A percentile compares a stretch with the other conserved stretches of the same genome.
Evolutionary conservation across 1,284 basidiomycete species (phyloP).

Genomic region (Kwoniella shivajii): DNA sequence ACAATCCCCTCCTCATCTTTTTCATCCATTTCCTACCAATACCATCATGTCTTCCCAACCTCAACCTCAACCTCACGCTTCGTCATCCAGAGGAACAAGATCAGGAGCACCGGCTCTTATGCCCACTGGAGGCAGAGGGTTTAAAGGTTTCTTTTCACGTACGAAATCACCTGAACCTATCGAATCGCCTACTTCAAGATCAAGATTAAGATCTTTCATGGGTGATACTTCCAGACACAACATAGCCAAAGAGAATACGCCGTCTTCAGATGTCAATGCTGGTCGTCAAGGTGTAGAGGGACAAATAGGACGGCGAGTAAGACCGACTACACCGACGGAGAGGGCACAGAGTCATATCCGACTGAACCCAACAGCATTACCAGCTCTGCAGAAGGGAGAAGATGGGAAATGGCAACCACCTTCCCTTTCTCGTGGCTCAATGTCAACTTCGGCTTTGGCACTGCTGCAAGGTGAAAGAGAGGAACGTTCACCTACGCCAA

Average conservation of each 20-base stretch:
- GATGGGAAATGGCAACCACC: conserved; percentile 46
- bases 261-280: conserved; percentile 6
- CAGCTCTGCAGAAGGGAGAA: conserved; percentile 30
- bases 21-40: conserved; percentile 3
- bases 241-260: not conserved
- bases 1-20: conserved; percentile 14
- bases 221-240: conserved; percentile 15
- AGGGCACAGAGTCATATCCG: conserved; percentile 22
- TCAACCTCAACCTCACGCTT: not conserved
- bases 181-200: conserved; percentile 17
- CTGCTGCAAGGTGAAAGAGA: conserved; percentile 16
- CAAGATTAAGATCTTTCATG: conserved; percentile 25
- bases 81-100: conserved; percentile 1
- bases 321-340: conserved; percentile 15
- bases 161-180: conserved; percentile 27
- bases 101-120: conserved; percentile 1
- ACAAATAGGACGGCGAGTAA: not conserved
- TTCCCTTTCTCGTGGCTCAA: conserved; percentile 38
- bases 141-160: conserved; percentile 32
- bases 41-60: not conserved
- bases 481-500: not conserved
- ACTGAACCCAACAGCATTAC: conserved; percentile 24
- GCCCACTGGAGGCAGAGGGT: conserved; percentile 17
- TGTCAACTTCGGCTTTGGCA: conserved; percentile 39
- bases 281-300: conserved; percentile 7